Evolutionary conservation across 2,329 filamentous ascomycete species (phyloP).

Genomic region (Didymella exigua): DNA sequence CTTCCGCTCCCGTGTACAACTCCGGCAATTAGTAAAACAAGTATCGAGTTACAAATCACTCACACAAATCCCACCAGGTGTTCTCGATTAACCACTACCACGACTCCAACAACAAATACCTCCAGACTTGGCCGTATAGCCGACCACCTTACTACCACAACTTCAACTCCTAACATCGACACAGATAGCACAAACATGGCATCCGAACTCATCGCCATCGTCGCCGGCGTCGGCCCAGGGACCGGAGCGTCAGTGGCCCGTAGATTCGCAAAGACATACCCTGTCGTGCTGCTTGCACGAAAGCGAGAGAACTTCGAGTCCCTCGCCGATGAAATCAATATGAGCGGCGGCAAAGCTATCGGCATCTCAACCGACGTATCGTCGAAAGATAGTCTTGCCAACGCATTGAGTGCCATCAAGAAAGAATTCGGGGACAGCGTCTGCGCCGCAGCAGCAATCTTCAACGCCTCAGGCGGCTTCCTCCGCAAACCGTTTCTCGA

Average conservation of each 20-base stretch:
- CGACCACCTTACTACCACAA: constrained; percentile 2
- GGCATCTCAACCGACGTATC: constrained; percentile 72
- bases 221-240: constrained; percentile 75
- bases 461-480: constrained; percentile 69
- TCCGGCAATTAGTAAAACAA: constrained; percentile 34
- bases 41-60: constrained; percentile 1
- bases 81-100: not conserved
- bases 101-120: not conserved
- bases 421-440: constrained; percentile 61
- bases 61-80: not conserved
- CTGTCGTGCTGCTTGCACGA: constrained; percentile 76
- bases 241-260: constrained; percentile 68
- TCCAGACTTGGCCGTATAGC: not conserved
- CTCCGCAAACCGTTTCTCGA: constrained; percentile 66
- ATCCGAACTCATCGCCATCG: constrained; percentile 66
- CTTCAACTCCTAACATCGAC: not conserved
- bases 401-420: constrained; percentile 67
- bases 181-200: constrained; percentile 35
- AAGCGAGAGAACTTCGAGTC: constrained; percentile 67
- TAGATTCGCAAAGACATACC: constrained; percentile 67
- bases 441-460: constrained; percentile 64
- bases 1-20: constrained; percentile 26
- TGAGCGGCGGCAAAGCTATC: constrained; percentile 69
- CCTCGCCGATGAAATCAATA: constrained; percentile 72
- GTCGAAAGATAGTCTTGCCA: constrained; percentile 59